phyloP scores from a whole-genome alignment of 352 stramenopile genomes.

The Globisporangium middletonii region DNA sequence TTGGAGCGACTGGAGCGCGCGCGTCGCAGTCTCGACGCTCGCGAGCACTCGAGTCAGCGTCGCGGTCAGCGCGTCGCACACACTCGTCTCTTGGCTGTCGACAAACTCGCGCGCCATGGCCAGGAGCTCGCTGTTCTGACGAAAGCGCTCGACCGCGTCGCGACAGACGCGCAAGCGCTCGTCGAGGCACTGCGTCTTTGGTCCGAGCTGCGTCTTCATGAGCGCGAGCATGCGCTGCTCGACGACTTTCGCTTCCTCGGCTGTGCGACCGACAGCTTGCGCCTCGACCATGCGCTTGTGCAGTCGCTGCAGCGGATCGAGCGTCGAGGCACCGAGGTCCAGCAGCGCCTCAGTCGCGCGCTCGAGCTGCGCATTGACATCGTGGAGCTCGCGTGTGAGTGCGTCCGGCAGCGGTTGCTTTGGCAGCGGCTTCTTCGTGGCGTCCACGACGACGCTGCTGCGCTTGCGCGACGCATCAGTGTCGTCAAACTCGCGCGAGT shows the following conservation, averaged over 20 bases:
- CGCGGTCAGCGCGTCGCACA: slow-evolving; percentile 1
- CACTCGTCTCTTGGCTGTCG: slow-evolving; percentile 17
- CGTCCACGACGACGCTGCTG: slow-evolving; percentile 5
- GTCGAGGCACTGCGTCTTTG: slow-evolving; percentile 5
- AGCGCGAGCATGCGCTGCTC: slow-evolving; percentile 43
- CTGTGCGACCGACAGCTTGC: slow-evolving; percentile 38
- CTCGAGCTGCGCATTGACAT: too few relatives aligned
- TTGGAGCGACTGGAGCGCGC: background rate
- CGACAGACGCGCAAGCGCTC: background rate
- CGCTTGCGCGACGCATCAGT: background rate
- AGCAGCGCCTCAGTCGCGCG: slow-evolving; percentile 24
- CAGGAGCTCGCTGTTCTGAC: background rate
- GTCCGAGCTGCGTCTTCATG: slow-evolving; percentile 17
- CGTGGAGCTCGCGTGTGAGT: slow-evolving; percentile 10
- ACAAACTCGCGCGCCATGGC: slow-evolving; percentile 15
- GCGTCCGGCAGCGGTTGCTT: slow-evolving; percentile 22
- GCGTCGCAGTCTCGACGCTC: background rate
- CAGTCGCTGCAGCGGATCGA: slow-evolving; percentile 51
- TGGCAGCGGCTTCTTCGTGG: slow-evolving; percentile 14
- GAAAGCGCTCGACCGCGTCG: slow-evolving; percentile 1
- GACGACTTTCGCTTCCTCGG: slow-evolving; percentile 69
- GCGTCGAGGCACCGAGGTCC: slow-evolving; percentile 18
- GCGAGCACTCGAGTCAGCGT: background rate
- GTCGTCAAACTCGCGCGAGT: slow-evolving; percentile 12
- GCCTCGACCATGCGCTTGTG: slow-evolving; percentile 36